Conservation (phyloP, 495 filamentous ascomycete genomes). For the Oidiodendron maius region DNA sequence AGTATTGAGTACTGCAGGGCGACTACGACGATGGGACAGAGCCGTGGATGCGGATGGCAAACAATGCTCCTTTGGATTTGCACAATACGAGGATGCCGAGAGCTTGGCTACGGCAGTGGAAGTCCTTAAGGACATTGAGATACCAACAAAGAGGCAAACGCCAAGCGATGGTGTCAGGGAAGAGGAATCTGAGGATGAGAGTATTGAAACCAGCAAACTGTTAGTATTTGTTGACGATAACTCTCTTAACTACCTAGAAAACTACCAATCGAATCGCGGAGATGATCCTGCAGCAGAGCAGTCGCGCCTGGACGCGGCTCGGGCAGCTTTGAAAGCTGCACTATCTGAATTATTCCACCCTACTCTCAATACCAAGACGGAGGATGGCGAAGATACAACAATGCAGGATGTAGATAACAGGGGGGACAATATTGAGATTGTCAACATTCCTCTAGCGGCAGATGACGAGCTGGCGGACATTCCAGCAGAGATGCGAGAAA, state of each 20-base stretch:
- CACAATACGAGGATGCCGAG: constrained; percentile 90
- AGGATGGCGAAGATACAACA: constrained; percentile 53
- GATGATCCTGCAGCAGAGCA: constrained; percentile 61
- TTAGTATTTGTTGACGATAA: constrained; percentile 77
- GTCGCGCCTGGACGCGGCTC: constrained; percentile 62
- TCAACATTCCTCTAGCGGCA: constrained; percentile 81
- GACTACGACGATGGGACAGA: constrained; percentile 77
- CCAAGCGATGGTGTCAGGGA: constrained; percentile 37
- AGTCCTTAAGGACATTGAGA: constrained; percentile 77
- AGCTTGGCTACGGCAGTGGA: constrained; percentile 83
- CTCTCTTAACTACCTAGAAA: constrained; percentile 73
- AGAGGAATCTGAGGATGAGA: constrained; percentile 39
- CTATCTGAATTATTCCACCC: constrained; percentile 72
- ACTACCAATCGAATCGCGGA: constrained; percentile 59
- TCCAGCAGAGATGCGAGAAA: constrained; percentile 93
- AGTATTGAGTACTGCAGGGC: constrained; percentile 72
- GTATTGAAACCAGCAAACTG: constrained; percentile 63
- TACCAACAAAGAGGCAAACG: constrained; percentile 70
- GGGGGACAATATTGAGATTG: constrained; percentile 67
- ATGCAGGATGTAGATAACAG: constrained; percentile 62
- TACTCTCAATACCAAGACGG: constrained; percentile 38
- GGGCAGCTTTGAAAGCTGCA: constrained; percentile 52
- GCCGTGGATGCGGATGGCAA: constrained; percentile 78
- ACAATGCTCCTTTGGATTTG: constrained; percentile 87
- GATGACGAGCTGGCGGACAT: constrained; percentile 97